Evolutionary conservation across 2,329 filamentous ascomycete genomes (phyloP), one percentile per base, ranked within the genome.

Genomic region (Dactylellina drechsleri): DNA sequence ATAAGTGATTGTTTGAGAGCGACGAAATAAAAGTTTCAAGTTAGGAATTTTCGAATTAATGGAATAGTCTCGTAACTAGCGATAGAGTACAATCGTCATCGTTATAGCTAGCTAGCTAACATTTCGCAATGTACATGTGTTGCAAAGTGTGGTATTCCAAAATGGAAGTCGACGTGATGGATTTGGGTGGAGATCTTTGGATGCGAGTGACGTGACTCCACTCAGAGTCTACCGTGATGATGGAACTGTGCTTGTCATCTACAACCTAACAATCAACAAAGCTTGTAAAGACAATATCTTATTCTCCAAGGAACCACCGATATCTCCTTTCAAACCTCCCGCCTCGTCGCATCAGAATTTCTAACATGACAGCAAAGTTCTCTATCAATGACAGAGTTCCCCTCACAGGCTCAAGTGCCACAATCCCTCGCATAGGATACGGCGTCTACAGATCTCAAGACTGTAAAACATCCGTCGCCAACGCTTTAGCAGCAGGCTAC

Each of bases 391-490:
- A 72, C 13, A 43, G 61, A 23, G 47, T 72, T n/a, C 59, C 67
- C 31, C 67, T 72, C 13, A 53, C 20, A 8, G 67, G 67, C 15
- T 72, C 78, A 2, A 57, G 49, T 4, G 52, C 76, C 12, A 72
- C 54, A 36, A 89, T 92, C 16, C 90, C 91, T 23, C 85, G 84
- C 28, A 85, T 92, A 8, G 90, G 90, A 12, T 91, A 92, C 79
- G 90, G 90, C 58, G 89, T 92, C 73, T 92, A 90, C 82, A 86
- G 85, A 73, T 87, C 88, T 4, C 80, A 85, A 49, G 83, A 84
- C 76, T 91, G 88, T 80, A 83, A 85, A 8, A 80, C 84, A 40
- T 89, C 89, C 0, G 88, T 86, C 77, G 82, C 87, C 2, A 83
- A 84, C 52, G 90, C 88, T 0, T 82, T 90, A 60, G 82, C 84